Percentiles rank a stretch among this genome's conserved stretches.
Evolutionary conservation across 345 rosid species (phyloP).

Genomic region (Populus davidiana): DNA sequence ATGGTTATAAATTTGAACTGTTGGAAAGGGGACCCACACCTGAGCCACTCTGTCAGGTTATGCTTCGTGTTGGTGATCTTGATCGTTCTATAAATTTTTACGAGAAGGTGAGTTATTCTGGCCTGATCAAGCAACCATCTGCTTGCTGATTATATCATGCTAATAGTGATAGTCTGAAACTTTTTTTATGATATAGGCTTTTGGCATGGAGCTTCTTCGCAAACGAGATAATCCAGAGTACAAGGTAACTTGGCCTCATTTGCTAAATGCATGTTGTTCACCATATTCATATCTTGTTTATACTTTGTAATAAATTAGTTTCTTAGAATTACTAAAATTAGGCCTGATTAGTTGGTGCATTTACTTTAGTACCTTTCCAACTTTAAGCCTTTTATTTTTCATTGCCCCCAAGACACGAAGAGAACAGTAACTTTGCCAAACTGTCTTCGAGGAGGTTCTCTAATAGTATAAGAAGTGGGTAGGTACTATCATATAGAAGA

Average conservation of each 20-base stretch:
- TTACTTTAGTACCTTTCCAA: neutral
- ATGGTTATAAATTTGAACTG: slow-evolving; percentile 95
- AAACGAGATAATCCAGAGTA: slow-evolving; percentile 86
- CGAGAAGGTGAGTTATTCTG: slow-evolving; percentile 66
- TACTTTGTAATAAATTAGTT: neutral
- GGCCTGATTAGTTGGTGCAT: neutral
- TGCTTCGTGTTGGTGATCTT: slow-evolving; percentile 99
- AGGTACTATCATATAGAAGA: too few species aligned
- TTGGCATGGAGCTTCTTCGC: slow-evolving; percentile 96
- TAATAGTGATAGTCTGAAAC: slow-evolving; percentile 3
- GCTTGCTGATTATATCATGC: neutral
- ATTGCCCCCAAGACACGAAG: neutral
- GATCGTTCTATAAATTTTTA: slow-evolving; percentile 84
- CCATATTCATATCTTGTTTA: neutral
- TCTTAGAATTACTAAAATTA: neutral
- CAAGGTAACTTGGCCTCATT: slow-evolving; percentile 52
- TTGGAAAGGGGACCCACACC: slow-evolving; percentile 97
- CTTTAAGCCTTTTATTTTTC: neutral
- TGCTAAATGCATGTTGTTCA: neutral
- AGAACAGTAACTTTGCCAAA: neutral
- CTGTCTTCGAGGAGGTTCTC: neutral
- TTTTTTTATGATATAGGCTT: slow-evolving; percentile 52
- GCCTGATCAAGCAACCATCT: neutral
- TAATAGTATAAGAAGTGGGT: too few species aligned
- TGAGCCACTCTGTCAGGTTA: slow-evolving; percentile 96